Conservation (phyloP, 2,329 filamentous ascomycete genomes). For the Aureobasidium uvarum region DNA sequence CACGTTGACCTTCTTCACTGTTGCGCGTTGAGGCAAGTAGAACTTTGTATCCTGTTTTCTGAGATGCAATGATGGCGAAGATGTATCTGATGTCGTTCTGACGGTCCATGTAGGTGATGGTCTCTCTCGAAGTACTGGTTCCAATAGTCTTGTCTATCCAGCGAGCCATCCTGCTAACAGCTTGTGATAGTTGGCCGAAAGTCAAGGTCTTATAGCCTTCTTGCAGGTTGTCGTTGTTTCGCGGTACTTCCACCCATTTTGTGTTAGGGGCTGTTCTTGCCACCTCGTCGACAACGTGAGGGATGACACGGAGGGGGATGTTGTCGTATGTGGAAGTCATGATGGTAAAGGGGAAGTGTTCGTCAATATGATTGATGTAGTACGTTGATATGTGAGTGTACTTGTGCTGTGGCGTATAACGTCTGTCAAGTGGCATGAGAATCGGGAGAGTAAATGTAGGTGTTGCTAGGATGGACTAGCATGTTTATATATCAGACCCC, state of each 20-base stretch:
- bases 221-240: slow-evolving; percentile 26
- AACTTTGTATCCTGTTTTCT: slow-evolving; percentile 34
- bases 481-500: slow-evolving; percentile 18
- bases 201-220: slow-evolving; percentile 31
- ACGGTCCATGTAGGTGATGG: slow-evolving; percentile 33
- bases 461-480: not conserved
- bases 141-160: slow-evolving; percentile 30
- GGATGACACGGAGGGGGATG: slow-evolving; percentile 2
- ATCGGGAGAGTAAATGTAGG: not conserved
- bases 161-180: slow-evolving; percentile 29
- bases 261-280: slow-evolving; percentile 15
- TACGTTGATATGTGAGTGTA: not conserved
- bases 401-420: not conserved
- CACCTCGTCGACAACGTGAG: slow-evolving; percentile 21
- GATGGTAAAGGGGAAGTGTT: not conserved
- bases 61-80: slow-evolving; percentile 30
- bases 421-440: not conserved
- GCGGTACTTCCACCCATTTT: slow-evolving; percentile 21
- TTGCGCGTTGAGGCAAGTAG: slow-evolving; percentile 29
- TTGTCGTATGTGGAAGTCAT: slow-evolving; percentile 16
- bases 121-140: slow-evolving; percentile 26
- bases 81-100: slow-evolving; percentile 32
- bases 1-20: slow-evolving; percentile 27
- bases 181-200: slow-evolving; percentile 29
- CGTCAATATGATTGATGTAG: not conserved